Evolutionary conservation across 2,329 filamentous ascomycete genomes (phyloP).

Genomic region (Diplodia corticola): DNA sequence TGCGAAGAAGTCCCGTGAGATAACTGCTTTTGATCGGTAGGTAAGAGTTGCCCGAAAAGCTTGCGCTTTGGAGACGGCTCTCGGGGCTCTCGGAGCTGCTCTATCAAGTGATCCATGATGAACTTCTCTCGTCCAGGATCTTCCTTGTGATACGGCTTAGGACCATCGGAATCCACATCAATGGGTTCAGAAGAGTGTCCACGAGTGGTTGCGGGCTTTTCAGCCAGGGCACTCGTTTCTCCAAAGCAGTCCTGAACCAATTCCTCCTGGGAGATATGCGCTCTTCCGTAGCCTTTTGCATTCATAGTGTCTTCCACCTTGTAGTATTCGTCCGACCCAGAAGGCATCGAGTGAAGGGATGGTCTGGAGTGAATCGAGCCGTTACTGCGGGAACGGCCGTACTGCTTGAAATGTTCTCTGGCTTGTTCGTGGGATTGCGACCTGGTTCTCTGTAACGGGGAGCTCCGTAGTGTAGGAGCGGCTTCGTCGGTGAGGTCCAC

Average conservation of each 20-base stretch:
- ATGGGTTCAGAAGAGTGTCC: neutral
- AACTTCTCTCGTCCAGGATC: neutral
- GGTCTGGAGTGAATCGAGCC: neutral
- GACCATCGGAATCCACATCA: neutral
- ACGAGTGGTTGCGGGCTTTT: neutral
- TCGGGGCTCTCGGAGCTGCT: neutral
- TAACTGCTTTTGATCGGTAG: too few relatives aligned
- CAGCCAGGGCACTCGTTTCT: too few relatives aligned
- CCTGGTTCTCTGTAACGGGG: neutral
- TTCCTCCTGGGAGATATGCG: neutral
- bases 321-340: neutral
- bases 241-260: neutral
- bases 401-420: neutral
- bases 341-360: neutral
- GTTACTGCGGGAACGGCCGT: neutral
- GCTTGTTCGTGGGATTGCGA: neutral
- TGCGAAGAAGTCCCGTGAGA: too few relatives aligned
- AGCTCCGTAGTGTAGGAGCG: too few relatives aligned
- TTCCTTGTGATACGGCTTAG: too few relatives aligned
- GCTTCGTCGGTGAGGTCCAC: constrained; percentile 7
- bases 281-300: neutral
- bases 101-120: neutral
- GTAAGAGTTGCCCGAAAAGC: neutral
- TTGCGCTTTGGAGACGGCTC: neutral
- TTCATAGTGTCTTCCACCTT: constrained; percentile 9